Base-by-base conservation (phyloP, 2,329 filamentous ascomycete species). In the Colletotrichum destructivum region DNA sequence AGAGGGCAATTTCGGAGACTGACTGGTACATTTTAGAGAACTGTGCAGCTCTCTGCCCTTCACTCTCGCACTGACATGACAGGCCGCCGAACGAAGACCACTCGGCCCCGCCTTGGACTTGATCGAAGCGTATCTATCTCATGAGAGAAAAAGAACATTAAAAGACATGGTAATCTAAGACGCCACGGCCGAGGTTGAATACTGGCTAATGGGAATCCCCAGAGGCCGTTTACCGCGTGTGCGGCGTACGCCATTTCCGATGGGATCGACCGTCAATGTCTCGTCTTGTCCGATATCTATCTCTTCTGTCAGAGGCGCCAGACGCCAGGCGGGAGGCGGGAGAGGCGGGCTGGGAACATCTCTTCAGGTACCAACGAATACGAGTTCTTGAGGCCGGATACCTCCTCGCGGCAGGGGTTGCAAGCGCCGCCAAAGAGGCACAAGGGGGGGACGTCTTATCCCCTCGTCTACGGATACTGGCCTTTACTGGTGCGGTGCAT, bases 381-480 rank as follows among this genome's bases (percentile, higher is more conserved):
- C 69, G 69, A 69, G 54, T 69, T 63, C 21, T 47, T 70, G 62
- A 55, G 67, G 67, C 57, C 67, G 62, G 49, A 66, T 56, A 57
- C 62, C 55, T 71, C 46, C 26, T 31, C 26, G 54, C 31, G 18
- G 62, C 59, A 71, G 69, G 69, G 69, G 56, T 69, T 44, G 65
- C 65, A 71, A 69, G 69, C 69, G 69, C 69, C 65, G 69, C 59
- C 64, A 42, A 49, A 63, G 35, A 26, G 26, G 26, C 26, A 31
- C 26, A 31, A 31, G 26, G 26, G 26, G 26, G 26, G 52, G 59
- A 62, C 46, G n/a, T 35, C 55, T 62, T 63, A 52, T 71, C 49
- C 61, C 65, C 26, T 63, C 65, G 69, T 38, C 49, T 55, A 31
- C 26, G 26, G 26, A 31, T 31, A 6, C 26, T 31, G 26, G 62